phyloP scores from a whole-genome alignment of 2,329 filamentous ascomycete genomes.

The Penicillium sp. region DNA sequence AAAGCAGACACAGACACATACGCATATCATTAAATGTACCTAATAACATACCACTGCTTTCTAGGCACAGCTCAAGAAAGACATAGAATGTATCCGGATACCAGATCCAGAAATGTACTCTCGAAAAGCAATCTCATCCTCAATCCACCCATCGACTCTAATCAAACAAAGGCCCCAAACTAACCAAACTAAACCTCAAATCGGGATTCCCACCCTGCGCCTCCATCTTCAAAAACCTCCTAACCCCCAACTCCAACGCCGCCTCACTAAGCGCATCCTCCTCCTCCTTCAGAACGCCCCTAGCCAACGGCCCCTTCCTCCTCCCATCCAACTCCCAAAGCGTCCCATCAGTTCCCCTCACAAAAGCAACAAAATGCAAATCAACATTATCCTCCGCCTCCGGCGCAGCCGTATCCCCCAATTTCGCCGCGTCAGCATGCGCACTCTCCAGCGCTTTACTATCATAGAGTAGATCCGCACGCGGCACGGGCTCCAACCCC shows the following conservation, averaged over 20 bases:
- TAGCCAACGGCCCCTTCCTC: constrained; percentile 68
- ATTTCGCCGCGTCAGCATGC: constrained; percentile 71
- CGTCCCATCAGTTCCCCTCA: constrained; percentile 67
- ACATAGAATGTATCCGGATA: neutral
- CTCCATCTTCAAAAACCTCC: constrained; percentile 59
- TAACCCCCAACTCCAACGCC: constrained; percentile 68
- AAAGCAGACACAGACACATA: neutral
- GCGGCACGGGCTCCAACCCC: constrained; percentile 61
- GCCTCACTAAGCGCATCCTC: constrained; percentile 74
- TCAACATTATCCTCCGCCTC: constrained; percentile 78
- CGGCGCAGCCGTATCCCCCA: constrained; percentile 77
- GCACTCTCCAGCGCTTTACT: constrained; percentile 72
- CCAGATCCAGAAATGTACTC: neutral
- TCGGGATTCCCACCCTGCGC: constrained; percentile 53
- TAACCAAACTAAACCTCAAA: constrained; percentile 62
- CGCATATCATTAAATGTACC: neutral
- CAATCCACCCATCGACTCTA: constrained; percentile 15
- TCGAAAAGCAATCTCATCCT: neutral
- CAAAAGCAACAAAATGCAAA: constrained; percentile 93
- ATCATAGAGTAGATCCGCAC: constrained; percentile 73
- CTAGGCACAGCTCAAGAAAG: neutral
- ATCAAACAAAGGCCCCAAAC: constrained; percentile 56
- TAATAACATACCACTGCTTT: neutral
- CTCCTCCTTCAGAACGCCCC: constrained; percentile 56
- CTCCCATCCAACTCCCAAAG: constrained; percentile 80